A percentile compares a stretch with the other conserved stretches of the same genome.
These are phyloP conservation scores for Yarrowia deformans DNA, from an alignment of 805 yeast genomes.

Conservation along the genomic window DNA sequence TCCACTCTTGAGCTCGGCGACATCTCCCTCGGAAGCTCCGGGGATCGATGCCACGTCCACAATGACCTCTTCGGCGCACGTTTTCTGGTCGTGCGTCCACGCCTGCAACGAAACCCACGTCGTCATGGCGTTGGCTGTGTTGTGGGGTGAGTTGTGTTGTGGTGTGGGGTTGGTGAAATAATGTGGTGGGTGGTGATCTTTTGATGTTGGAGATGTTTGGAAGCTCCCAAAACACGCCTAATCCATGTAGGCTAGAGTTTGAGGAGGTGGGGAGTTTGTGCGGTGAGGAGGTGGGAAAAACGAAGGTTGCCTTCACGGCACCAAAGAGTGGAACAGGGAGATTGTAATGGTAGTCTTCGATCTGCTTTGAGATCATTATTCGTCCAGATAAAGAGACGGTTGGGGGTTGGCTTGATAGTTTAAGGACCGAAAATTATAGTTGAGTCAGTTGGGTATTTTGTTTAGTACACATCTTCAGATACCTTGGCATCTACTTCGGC, in stretches of 20 bases:
- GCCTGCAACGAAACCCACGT: conserved; percentile 44
- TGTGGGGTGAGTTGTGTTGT: neutral
- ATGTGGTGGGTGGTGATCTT: neutral
- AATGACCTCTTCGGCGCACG: conserved; percentile 64
- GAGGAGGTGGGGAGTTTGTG: neutral
- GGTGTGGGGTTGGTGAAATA: conserved; percentile 18
- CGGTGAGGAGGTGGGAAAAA: neutral
- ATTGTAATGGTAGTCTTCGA: neutral
- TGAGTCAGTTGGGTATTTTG: too few species aligned
- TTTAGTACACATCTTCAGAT: too few species aligned
- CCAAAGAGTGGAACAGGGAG: too few species aligned
- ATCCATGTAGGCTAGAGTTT: conserved; percentile 25
- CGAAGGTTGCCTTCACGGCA: too few species aligned
- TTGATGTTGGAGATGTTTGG: neutral
- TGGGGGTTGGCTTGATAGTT: too few species aligned
- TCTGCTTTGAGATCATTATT: too few species aligned
- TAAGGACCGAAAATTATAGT: too few species aligned
- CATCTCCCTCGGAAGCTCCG: conserved; percentile 67
- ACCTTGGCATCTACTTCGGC: too few species aligned
- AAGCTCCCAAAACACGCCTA: conserved; percentile 24
- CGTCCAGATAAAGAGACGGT: too few species aligned
- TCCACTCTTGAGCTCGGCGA: conserved; percentile 61
- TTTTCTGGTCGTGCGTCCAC: conserved; percentile 71
- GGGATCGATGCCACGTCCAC: conserved; percentile 67
- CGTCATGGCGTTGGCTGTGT: conserved; percentile 26